Evolutionary conservation across 2,329 filamentous ascomycete species (phyloP).

Genomic region (Emydomyces testavorans): DNA sequence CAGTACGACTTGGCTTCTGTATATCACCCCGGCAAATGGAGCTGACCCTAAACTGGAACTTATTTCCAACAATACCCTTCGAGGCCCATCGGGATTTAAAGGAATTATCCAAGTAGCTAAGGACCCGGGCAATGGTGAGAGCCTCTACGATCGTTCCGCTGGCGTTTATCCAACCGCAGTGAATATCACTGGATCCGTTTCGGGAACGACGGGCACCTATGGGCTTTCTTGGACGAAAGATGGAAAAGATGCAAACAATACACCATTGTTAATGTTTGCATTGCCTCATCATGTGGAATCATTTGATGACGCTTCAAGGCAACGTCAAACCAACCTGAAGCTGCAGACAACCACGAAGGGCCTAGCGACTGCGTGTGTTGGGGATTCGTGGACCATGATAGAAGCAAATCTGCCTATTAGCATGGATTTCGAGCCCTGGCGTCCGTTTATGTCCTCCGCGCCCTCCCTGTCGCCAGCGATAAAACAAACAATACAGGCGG

Average conservation of each 20-base stretch:
- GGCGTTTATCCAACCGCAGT: constrained; percentile 62
- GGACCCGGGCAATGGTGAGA: constrained; percentile 52
- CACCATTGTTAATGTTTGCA: constrained; percentile 66
- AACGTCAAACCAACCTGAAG: constrained; percentile 43
- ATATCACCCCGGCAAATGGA: constrained; percentile 52
- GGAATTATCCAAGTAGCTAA: constrained; percentile 79
- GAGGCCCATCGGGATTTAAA: constrained; percentile 56
- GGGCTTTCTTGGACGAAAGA: constrained; percentile 60
- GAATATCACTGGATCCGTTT: constrained; percentile 49
- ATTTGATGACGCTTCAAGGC: constrained; percentile 50
- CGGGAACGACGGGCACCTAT: constrained; percentile 55
- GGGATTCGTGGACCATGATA: constrained; percentile 63
- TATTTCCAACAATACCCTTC: constrained; percentile 52
- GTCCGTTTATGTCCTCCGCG: constrained; percentile 37
- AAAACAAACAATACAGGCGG: constrained; percentile 47
- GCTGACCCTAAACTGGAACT: constrained; percentile 56
- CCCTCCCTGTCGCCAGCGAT: constrained; percentile 38
- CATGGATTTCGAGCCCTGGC: constrained; percentile 74
- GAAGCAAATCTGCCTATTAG: constrained; percentile 60
- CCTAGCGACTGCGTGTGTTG: constrained; percentile 57
- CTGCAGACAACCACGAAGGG: constrained; percentile 82
- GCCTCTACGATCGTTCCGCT: constrained; percentile 60
- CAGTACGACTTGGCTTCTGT: constrained; percentile 65
- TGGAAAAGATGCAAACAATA: constrained; percentile 47
- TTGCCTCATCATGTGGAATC: constrained; percentile 75